Evolutionary conservation across 1,139 yeast species (phyloP).

Genomic region (Ashbya aceris): DNA sequence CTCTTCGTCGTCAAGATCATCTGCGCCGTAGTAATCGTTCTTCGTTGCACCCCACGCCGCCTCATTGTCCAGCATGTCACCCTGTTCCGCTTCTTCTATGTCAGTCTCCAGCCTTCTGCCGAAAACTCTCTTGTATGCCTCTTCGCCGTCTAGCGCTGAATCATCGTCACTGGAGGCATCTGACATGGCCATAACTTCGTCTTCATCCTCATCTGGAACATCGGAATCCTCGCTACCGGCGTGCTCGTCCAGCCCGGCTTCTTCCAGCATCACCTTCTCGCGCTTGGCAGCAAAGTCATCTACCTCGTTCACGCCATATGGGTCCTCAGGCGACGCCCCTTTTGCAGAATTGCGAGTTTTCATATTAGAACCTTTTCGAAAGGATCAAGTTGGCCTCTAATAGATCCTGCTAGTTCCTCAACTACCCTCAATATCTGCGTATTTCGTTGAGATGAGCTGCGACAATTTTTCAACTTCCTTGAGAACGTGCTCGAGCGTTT

Average conservation of each 20-base stretch:
- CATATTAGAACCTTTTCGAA: not conserved
- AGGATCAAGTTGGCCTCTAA: not conserved
- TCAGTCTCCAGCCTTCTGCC: constrained; percentile 31
- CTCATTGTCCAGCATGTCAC: constrained; percentile 45
- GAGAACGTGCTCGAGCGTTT: not conserved
- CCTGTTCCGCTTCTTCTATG: constrained; percentile 34
- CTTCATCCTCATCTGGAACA: constrained; percentile 35
- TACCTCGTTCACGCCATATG: constrained; percentile 49
- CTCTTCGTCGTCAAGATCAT: constrained; percentile 64
- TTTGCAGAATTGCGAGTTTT: not conserved
- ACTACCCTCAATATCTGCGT: too few species aligned
- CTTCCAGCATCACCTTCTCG: constrained; percentile 51
- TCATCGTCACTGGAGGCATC: constrained; percentile 38
- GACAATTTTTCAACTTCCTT: not conserved
- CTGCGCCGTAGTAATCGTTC: constrained; percentile 78
- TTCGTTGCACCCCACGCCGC: constrained; percentile 75
- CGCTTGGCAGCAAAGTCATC: constrained; percentile 62
- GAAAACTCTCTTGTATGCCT: constrained; percentile 33
- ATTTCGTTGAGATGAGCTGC: constrained; percentile 6
- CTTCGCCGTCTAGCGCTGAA: constrained; percentile 37
- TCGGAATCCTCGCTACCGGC: constrained; percentile 16
- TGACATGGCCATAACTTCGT: constrained; percentile 39
- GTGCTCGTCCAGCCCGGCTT: constrained; percentile 41
- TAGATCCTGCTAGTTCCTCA: too few species aligned
- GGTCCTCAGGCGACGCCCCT: constrained; percentile 13